Percentiles rank a stretch among this genome's conserved stretches.
phyloP scores from a whole-genome alignment of 805 yeast species.

The Candida krabiensis region DNA sequence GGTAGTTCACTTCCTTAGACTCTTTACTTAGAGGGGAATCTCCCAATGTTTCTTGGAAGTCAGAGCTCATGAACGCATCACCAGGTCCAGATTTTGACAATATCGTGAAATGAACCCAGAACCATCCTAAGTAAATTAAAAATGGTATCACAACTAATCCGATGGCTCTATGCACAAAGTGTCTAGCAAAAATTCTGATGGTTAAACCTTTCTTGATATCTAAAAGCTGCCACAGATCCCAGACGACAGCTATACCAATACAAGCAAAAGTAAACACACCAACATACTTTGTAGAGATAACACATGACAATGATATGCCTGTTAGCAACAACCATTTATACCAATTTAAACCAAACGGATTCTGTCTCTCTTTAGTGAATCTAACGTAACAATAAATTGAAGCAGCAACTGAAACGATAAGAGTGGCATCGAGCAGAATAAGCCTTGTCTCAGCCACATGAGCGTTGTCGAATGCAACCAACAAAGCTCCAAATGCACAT shows the following conservation, averaged over 20 bases:
- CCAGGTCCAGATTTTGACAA: conserved; percentile 92
- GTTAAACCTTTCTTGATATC: conserved; percentile 70
- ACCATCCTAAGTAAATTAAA: conserved; percentile 81
- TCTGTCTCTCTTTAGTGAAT: conserved; percentile 67
- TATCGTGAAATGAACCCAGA: conserved; percentile 84
- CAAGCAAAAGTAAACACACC: conserved; percentile 90
- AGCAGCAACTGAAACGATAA: conserved; percentile 78
- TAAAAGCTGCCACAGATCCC: conserved; percentile 86
- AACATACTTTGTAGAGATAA: conserved; percentile 93
- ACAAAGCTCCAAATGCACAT: conserved; percentile 68
- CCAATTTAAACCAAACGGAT: conserved; percentile 74
- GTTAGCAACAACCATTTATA: conserved; percentile 84
- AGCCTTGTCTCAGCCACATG: conserved; percentile 88
- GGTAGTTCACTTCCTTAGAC: conserved; percentile 70
- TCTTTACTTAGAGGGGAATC: conserved; percentile 77
- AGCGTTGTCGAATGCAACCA: conserved; percentile 86
- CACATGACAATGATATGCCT: conserved; percentile 85
- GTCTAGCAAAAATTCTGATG: conserved; percentile 56
- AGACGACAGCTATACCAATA: conserved; percentile 80
- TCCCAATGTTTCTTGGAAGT: conserved; percentile 87
- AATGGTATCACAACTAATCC: conserved; percentile 80
- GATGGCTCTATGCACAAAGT: conserved; percentile 71
- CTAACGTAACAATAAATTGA: conserved; percentile 77
- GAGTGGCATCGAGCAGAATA: conserved; percentile 87
- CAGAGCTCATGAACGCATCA: conserved; percentile 90